phyloP scores from a whole-genome alignment of 1,139 yeast species.

The Yamadazyma diddensiae region DNA sequence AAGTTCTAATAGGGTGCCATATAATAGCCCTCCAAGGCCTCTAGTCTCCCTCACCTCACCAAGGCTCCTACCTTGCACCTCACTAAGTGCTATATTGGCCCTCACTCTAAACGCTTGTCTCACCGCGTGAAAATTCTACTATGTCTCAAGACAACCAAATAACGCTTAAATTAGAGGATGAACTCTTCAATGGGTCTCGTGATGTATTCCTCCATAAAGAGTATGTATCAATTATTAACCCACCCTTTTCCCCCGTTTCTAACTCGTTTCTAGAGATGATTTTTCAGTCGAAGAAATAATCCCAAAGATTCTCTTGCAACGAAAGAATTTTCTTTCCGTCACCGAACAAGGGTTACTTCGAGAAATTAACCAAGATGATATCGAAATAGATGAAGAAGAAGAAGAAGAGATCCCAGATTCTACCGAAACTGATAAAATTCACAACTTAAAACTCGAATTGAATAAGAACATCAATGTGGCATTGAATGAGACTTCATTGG shows the following conservation, averaged over 20 bases:
- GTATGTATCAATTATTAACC: constrained; percentile 34
- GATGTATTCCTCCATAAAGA: constrained; percentile 42
- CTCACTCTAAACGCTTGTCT: neutral
- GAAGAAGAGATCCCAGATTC: constrained; percentile 7
- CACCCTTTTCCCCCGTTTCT: constrained; percentile 7
- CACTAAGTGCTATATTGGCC: too few relatives aligned
- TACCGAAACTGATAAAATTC: constrained; percentile 46
- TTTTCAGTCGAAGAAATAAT: constrained; percentile 39
- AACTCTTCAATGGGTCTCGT: constrained; percentile 24
- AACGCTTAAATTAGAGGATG: constrained; percentile 14
- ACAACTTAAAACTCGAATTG: constrained; percentile 54
- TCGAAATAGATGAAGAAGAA: constrained; percentile 7
- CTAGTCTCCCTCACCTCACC: too few relatives aligned
- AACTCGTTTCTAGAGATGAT: constrained; percentile 28
- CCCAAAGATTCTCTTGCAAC: constrained; percentile 38
- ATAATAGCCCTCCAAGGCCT: too few relatives aligned
- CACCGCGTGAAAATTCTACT: neutral
- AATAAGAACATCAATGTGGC: constrained; percentile 61
- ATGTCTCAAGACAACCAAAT: constrained; percentile 10
- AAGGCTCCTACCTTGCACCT: too few relatives aligned
- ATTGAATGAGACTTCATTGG: constrained; percentile 81
- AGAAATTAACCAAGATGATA: constrained; percentile 16
- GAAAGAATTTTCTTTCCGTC: constrained; percentile 42
- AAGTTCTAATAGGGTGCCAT: too few relatives aligned
- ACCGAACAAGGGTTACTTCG: constrained; percentile 52